A percentile compares a stretch with the other conserved stretches of the same genome.
Conservation (phyloP, 1,284 basidiomycete genomes). For the Melampsora abietis-canadensis region DNA sequence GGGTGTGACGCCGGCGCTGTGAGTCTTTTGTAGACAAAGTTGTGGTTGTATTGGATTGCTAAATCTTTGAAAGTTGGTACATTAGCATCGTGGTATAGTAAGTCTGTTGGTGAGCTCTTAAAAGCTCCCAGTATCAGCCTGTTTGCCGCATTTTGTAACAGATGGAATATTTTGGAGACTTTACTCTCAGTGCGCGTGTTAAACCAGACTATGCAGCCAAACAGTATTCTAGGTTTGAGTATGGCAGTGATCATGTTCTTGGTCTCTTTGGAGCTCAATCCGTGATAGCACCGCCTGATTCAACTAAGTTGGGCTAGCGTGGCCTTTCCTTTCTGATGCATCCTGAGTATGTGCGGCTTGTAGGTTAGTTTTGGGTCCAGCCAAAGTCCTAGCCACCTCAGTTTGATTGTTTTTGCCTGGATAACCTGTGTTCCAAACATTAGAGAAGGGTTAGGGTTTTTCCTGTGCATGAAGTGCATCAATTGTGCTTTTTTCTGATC, state of each 20-base stretch:
- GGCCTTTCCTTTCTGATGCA: not conserved
- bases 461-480: not conserved
- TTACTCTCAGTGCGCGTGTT: not conserved
- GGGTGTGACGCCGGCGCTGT: too few species aligned
- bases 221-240: not conserved
- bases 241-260: not conserved
- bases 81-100: too few species aligned
- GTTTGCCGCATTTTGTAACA: too few species aligned
- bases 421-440: not conserved
- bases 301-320: not conserved
- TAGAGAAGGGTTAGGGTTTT: not conserved
- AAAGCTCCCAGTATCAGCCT: too few species aligned
- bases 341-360: not conserved
- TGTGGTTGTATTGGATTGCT: too few species aligned
- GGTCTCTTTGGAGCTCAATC: not conserved
- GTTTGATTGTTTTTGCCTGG: not conserved
- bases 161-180: not conserved
- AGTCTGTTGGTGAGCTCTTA: too few species aligned
- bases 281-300: not conserved
- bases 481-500: not conserved
- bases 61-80: too few species aligned
- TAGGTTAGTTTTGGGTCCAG: not conserved
- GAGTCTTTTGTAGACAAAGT: too few species aligned
- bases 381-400: not conserved
- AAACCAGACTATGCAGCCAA: not conserved